Conservation (phyloP, 2,329 filamentous ascomycete genomes). For the Penicillium olsonii region DNA sequence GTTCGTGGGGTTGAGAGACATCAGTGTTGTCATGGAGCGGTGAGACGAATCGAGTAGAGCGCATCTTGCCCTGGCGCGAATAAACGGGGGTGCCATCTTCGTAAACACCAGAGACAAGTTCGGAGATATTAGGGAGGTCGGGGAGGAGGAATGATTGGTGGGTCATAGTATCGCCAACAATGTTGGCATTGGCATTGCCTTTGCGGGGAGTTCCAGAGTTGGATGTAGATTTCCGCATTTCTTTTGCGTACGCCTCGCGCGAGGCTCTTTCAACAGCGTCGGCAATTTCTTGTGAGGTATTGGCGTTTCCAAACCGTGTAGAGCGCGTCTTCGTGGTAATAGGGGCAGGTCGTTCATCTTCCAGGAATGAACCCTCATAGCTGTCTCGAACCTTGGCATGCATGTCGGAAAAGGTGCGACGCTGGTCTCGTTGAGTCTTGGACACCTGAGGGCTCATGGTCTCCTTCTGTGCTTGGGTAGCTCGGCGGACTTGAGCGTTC, state of each 20-base stretch:
- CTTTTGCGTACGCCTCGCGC: constrained; percentile 35
- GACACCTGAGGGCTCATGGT: constrained; percentile 41
- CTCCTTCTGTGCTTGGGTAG: constrained; percentile 44
- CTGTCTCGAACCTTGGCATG: constrained; percentile 56
- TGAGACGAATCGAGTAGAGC: constrained; percentile 57
- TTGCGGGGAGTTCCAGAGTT: constrained; percentile 25
- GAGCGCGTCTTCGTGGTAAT: constrained; percentile 48
- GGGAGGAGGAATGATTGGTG: constrained; percentile 63
- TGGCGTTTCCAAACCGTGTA: constrained; percentile 57
- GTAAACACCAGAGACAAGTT: constrained; percentile 61
- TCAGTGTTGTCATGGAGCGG: constrained; percentile 41
- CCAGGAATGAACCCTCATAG: constrained; percentile 54
- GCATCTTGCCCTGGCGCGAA: constrained; percentile 50
- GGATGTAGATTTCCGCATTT: constrained; percentile 30
- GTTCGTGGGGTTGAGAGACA: constrained; percentile 34
- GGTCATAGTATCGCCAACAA: constrained; percentile 51
- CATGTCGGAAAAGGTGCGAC: constrained; percentile 57
- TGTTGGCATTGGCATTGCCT: constrained; percentile 24
- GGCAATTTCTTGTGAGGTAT: constrained; percentile 43
- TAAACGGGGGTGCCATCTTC: constrained; percentile 61
- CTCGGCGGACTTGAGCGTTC: constrained; percentile 43
- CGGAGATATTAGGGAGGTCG: constrained; percentile 62
- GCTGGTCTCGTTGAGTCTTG: constrained; percentile 41
- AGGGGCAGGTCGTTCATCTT: constrained; percentile 52
- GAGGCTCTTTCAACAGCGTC: constrained; percentile 43